These are phyloP conservation scores for Cystobasidium sp. DNA, from an alignment of 1,284 basidiomycete species.

Conservation along the genomic window DNA sequence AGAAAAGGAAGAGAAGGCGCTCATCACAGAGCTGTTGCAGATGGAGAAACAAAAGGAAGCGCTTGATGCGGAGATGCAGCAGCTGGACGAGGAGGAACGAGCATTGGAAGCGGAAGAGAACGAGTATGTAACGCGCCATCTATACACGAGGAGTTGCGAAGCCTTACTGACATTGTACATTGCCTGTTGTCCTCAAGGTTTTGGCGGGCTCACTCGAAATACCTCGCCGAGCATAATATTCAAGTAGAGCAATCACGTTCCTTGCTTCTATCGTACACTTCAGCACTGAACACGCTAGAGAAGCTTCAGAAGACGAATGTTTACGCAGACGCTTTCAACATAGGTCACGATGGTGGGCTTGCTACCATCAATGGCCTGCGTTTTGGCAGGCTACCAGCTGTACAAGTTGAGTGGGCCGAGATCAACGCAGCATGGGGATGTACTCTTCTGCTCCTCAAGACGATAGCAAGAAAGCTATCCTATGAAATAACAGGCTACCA, in stretches of 20 bases:
- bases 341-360: constrained; percentile 90
- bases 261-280: constrained; percentile 66
- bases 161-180: not conserved
- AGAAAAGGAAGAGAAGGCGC: constrained; percentile 60
- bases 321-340: constrained; percentile 96
- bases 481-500: constrained; percentile 81
- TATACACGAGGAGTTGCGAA: constrained; percentile 26
- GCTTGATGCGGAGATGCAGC: constrained; percentile 53
- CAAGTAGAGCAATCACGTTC: constrained; percentile 72
- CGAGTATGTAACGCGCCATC: constrained; percentile 64
- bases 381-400: constrained; percentile 79
- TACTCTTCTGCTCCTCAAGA: constrained; percentile 86
- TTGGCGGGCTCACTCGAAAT: constrained; percentile 77
- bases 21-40: constrained; percentile 60
- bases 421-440: constrained; percentile 99
- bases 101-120: constrained; percentile 65
- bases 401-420: constrained; percentile 94
- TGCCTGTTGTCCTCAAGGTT: constrained; percentile 64
- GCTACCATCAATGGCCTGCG: constrained; percentile 96
- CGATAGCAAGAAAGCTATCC: constrained; percentile 85
- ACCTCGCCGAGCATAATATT: constrained; percentile 68
- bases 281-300: constrained; percentile 65
- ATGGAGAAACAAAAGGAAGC: constrained; percentile 59
- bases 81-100: constrained; percentile 52
- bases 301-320: constrained; percentile 93